Evolutionary conservation across 352 stramenopile species (phyloP), one percentile per base, ranked within the genome.

Genomic region (Phytophthora vignae): DNA sequence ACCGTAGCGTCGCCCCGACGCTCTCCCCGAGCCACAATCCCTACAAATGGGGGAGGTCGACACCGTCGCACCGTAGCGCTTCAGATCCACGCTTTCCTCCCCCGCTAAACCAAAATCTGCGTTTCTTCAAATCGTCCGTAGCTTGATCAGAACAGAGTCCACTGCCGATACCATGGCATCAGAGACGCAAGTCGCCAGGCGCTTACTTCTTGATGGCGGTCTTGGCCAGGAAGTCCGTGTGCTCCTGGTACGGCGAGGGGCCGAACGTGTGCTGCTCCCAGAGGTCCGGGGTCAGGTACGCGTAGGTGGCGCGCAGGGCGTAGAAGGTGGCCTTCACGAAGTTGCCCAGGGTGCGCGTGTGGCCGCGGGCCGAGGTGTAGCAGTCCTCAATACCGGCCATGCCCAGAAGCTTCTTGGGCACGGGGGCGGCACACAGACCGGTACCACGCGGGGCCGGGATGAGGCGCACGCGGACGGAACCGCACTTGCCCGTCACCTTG

Each of bases 261-360:
- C 83, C 76, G 73, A 99, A 93, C 61, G 91, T 71, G 81, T 98
- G 99, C 74, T 99, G 95, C 83, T 98, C 95, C 98, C 98, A 99
- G 70, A 99, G 92, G 77, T 99, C 98, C 58, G 98, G 98, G 73
- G 93, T 98, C 78, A 99, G 85, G 95, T 99, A 99, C 74, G 94
- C 83, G 91, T 99, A 99, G 31, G 98, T 99, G 67, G 97, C 96
- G 49, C 90, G 87, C 25, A 99, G 90, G 53, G 98, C 98, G 82
- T 98, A 98, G 90, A 99, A 99, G 59, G 98, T 98, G 48, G 98
- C 98, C 96, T 99, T 99, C 79, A 99, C 98, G 83, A 99, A 99
- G 96, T 99, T 99, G 82, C 98, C 98, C 79, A 99, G 97, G 67
- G 98, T 99, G 83, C 98, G 97, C 73, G 98, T 99, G 96, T 99